A percentile compares a stretch with the other conserved stretches of the same genome.
Conservation (phyloP, 129 eudicot genomes). For the Tagetes patula region DNA sequence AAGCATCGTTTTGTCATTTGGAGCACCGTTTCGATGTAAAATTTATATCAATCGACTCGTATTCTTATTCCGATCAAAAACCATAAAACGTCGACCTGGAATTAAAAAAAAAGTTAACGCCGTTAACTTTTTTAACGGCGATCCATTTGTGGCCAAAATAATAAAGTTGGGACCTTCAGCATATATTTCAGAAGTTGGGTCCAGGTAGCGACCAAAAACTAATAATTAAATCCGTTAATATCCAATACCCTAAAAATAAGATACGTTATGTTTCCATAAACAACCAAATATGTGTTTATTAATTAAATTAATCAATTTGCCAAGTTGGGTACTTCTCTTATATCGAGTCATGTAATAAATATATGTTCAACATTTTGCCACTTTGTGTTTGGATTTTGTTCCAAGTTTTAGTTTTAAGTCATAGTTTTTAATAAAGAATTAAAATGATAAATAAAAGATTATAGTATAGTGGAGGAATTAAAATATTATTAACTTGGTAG, state of each 20-base stretch:
- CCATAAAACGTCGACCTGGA: too few species aligned
- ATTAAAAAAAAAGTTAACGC: too few species aligned
- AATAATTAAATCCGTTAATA: too few species aligned
- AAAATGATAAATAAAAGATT: not conserved
- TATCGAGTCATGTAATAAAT: not conserved
- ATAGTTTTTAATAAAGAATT: not conserved
- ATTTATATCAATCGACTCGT: too few species aligned
- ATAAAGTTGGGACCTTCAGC: too few species aligned
- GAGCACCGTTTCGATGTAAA: too few species aligned
- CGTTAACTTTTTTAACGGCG: too few species aligned
- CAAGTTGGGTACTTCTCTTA: slow-evolving; percentile 25
- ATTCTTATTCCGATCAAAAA: too few species aligned
- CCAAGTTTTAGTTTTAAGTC: slow-evolving; percentile 8
- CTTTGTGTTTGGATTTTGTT: slow-evolving; percentile 28
- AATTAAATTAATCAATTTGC: slow-evolving; percentile 13
- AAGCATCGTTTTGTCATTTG: too few species aligned
- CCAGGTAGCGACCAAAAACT: too few species aligned
- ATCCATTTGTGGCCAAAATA: too few species aligned
- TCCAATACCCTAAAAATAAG: not conserved
- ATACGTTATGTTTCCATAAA: slow-evolving; percentile 3
- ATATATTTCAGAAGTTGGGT: too few species aligned
- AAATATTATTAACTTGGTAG: slow-evolving; percentile 15
- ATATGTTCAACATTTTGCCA: slow-evolving; percentile 7
- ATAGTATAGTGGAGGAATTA: slow-evolving; percentile 2
- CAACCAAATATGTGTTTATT: slow-evolving; percentile 10